Conservation (phyloP, 768 basidiomycete species). For the Zangia roseola region DNA sequence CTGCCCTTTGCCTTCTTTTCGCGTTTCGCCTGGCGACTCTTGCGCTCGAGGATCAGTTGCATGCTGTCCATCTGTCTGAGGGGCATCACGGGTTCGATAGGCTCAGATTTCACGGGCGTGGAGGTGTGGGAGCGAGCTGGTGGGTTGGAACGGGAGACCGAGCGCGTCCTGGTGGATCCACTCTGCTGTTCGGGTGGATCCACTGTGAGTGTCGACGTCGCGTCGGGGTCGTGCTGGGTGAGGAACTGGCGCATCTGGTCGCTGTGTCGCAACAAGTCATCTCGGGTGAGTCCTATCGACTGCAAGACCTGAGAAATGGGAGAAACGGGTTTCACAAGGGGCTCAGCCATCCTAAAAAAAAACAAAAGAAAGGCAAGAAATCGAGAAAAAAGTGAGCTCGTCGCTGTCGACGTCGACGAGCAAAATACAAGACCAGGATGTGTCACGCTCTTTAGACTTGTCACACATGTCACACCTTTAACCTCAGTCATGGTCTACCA, state of each 20-base stretch:
- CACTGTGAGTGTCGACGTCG: slow-evolving; percentile 43
- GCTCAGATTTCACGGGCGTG: slow-evolving; percentile 66
- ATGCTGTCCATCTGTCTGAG: slow-evolving; percentile 67
- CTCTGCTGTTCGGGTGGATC: slow-evolving; percentile 35
- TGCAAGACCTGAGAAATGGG: slow-evolving; percentile 73
- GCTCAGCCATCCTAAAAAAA: slow-evolving; percentile 19
- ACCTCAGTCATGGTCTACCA: slow-evolving; percentile 64
- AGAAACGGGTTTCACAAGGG: slow-evolving; percentile 40
- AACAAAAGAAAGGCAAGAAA: not conserved
- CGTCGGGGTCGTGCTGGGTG: slow-evolving; percentile 47
- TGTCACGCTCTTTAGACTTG: slow-evolving; percentile 20
- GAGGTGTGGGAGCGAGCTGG: slow-evolving; percentile 36
- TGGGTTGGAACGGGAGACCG: slow-evolving; percentile 49
- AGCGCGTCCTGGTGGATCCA: slow-evolving; percentile 40
- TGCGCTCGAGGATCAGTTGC: slow-evolving; percentile 75
- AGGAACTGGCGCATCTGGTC: slow-evolving; percentile 82
- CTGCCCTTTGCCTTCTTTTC: slow-evolving; percentile 47
- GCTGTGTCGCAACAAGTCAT: slow-evolving; percentile 69
- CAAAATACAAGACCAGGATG: slow-evolving; percentile 6
- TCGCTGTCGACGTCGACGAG: slow-evolving; percentile 20
- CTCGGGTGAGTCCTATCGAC: slow-evolving; percentile 73
- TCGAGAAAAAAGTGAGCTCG: slow-evolving; percentile 5
- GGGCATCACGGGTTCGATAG: slow-evolving; percentile 47
- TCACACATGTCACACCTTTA: slow-evolving; percentile 23
- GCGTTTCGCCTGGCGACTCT: slow-evolving; percentile 52